Percentiles rank a stretch among this genome's conserved stretches.
Conservation (phyloP, 2,329 filamentous ascomycete genomes). For the Fusarium secorum region DNA sequence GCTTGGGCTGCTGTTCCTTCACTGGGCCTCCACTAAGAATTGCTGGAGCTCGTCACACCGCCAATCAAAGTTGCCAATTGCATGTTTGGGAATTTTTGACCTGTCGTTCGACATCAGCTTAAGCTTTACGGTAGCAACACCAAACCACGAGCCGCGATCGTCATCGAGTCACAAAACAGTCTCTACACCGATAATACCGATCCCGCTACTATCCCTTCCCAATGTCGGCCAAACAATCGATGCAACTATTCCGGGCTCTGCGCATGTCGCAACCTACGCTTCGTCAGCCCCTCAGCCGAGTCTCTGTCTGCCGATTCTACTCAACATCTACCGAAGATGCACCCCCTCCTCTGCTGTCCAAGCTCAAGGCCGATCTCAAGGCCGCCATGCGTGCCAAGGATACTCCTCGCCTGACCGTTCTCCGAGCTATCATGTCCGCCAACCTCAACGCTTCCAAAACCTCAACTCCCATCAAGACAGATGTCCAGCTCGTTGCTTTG, state of each 20-base stretch:
- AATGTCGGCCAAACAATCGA: constrained; percentile 40
- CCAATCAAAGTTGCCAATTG: constrained; percentile 36
- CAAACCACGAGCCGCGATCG: constrained; percentile 7
- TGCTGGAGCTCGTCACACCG: constrained; percentile 23
- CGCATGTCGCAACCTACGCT: constrained; percentile 32
- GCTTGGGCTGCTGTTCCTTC: constrained; percentile 2
- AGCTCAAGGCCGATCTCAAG: constrained; percentile 69
- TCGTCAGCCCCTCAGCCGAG: constrained; percentile 23
- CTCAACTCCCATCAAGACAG: constrained; percentile 70
- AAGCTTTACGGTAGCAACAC: constrained; percentile 4
- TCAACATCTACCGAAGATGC: constrained; percentile 48
- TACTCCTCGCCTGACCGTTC: constrained; percentile 68
- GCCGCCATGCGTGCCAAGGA: constrained; percentile 72
- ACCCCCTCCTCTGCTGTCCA: constrained; percentile 58
- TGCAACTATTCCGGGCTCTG: constrained; percentile 37
- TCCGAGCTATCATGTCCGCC: constrained; percentile 73
- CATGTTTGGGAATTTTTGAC: constrained; percentile 38
- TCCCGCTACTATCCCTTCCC: background rate
- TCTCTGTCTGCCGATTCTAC: constrained; percentile 42
- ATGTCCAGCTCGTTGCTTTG: constrained; percentile 72
- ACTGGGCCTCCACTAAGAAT: background rate
- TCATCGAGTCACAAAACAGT: constrained; percentile 11
- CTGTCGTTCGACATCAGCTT: constrained; percentile 22
- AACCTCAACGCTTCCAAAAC: constrained; percentile 82
- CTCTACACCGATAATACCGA: background rate